These are phyloP conservation scores for Cyanidioschyzon merolae DNA, from an alignment of 23 red algal genomes.

Conservation along the genomic window DNA sequence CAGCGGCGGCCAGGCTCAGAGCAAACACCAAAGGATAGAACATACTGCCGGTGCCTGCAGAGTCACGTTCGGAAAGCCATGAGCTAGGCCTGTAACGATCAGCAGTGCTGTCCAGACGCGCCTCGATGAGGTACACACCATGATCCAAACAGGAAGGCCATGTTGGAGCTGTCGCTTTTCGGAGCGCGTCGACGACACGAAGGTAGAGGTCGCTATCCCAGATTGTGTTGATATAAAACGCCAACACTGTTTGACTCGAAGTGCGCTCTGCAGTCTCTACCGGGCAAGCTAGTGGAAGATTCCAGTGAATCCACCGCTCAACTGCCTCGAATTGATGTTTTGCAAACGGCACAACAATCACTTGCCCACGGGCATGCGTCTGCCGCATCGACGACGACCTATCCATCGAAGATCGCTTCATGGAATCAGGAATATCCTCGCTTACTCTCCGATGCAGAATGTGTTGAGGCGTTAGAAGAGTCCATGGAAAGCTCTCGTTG, in stretches of 20 bases:
- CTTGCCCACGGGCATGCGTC: background rate
- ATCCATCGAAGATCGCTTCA: background rate
- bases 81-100: constrained; percentile 9
- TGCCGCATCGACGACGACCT: background rate
- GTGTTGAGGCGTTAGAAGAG: too few relatives aligned
- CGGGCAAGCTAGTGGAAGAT: background rate
- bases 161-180: background rate
- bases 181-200: background rate
- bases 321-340: background rate
- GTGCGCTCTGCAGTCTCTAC: background rate
- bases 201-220: background rate
- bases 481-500: too few relatives aligned
- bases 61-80: constrained; percentile 25
- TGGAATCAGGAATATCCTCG: background rate
- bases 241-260: background rate
- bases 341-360: constrained; percentile 1
- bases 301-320: background rate
- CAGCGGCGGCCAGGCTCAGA: background rate
- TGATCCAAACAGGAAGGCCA: background rate
- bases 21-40: constrained; percentile 17
- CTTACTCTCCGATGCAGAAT: background rate
- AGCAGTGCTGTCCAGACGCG: background rate
- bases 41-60: constrained; percentile 27
- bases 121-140: constrained; percentile 7
- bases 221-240: constrained; percentile 1